Conservation (phyloP, 371 early-diverging fungal genomes). For the Blastocladiella emersonii region DNA sequence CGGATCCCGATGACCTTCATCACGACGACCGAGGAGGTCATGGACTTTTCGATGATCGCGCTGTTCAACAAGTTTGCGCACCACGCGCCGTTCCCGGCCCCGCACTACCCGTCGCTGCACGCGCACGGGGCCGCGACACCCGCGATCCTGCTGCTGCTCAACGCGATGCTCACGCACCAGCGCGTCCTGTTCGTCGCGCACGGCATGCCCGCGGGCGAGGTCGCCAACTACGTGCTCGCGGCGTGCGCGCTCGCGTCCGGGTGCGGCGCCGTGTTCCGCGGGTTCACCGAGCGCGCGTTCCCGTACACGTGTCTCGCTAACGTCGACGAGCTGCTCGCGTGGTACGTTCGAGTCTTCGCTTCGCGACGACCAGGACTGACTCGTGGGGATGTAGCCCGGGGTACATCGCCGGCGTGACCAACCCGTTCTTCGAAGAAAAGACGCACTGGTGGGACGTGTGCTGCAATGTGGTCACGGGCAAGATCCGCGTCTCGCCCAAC, state of each 20-base stretch:
- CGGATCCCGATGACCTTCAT: constrained; percentile 59
- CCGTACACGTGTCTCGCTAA: constrained; percentile 78
- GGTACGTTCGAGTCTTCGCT: constrained; percentile 26
- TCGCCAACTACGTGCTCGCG: constrained; percentile 83
- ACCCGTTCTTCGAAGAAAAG: constrained; percentile 84
- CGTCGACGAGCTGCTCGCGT: constrained; percentile 65
- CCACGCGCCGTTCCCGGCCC: constrained; percentile 33
- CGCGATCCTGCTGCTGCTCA: constrained; percentile 69
- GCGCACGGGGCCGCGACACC: constrained; percentile 63
- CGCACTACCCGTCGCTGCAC: constrained; percentile 79
- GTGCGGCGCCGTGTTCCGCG: constrained; percentile 67
- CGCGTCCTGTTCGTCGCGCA: constrained; percentile 87
- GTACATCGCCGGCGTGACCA: constrained; percentile 91
- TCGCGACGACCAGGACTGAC: neutral
- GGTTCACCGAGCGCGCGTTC: constrained; percentile 78
- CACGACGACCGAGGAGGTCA: constrained; percentile 74
- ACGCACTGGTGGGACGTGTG: constrained; percentile 91
- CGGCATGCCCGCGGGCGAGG: constrained; percentile 77
- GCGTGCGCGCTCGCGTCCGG: constrained; percentile 81
- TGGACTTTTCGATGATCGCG: constrained; percentile 71
- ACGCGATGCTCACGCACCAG: constrained; percentile 78
- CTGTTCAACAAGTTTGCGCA: constrained; percentile 55
- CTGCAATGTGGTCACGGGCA: constrained; percentile 80
- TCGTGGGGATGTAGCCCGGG: constrained; percentile 44
- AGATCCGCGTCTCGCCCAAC: constrained; percentile 74